phyloP scores from a whole-genome alignment of 495 filamentous ascomycete genomes.

The Tuber microsphaerosporum region DNA sequence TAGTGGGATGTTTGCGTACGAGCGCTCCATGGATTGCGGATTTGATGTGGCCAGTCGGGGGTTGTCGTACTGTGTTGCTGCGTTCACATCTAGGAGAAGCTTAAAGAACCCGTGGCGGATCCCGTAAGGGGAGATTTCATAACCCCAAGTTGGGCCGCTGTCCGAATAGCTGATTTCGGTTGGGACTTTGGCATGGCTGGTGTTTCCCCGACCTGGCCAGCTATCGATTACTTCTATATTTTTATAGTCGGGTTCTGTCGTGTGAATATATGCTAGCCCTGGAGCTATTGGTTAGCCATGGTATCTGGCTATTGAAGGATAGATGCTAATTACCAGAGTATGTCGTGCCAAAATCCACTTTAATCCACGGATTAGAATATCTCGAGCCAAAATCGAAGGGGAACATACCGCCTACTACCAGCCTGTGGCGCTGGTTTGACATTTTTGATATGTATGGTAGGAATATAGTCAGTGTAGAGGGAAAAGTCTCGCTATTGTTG shows the following conservation, averaged over 20 bases:
- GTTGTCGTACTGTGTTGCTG: slow-evolving; percentile 13
- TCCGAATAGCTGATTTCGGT: slow-evolving; percentile 15
- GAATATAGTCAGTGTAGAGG: not conserved
- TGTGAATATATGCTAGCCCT: slow-evolving; percentile 22
- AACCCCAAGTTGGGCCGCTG: slow-evolving; percentile 14
- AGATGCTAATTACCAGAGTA: slow-evolving; percentile 14
- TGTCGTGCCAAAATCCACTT: no score
- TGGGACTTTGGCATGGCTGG: slow-evolving; percentile 9
- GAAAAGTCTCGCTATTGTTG: not conserved
- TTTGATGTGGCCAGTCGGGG: slow-evolving; percentile 8
- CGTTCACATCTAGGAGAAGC: slow-evolving; percentile 17
- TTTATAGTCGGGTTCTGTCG: not conserved
- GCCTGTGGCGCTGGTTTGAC: slow-evolving; percentile 5
- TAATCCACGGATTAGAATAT: not conserved
- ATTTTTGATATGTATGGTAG: slow-evolving; percentile 1
- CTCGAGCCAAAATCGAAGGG: not conserved
- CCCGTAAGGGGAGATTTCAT: slow-evolving; percentile 7
- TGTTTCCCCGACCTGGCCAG: slow-evolving; percentile 12
- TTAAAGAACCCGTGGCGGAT: slow-evolving; percentile 21
- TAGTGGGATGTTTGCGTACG: slow-evolving; percentile 6
- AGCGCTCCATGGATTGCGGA: slow-evolving; percentile 2
- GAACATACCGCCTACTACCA: slow-evolving; percentile 23
- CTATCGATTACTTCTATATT: slow-evolving; percentile 20
- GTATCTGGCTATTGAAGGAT: not conserved
- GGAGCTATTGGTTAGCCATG: not conserved